Base-by-base conservation (phyloP, 2,329 filamentous ascomycete species). In the Ophiocordyceps sinensis region DNA sequence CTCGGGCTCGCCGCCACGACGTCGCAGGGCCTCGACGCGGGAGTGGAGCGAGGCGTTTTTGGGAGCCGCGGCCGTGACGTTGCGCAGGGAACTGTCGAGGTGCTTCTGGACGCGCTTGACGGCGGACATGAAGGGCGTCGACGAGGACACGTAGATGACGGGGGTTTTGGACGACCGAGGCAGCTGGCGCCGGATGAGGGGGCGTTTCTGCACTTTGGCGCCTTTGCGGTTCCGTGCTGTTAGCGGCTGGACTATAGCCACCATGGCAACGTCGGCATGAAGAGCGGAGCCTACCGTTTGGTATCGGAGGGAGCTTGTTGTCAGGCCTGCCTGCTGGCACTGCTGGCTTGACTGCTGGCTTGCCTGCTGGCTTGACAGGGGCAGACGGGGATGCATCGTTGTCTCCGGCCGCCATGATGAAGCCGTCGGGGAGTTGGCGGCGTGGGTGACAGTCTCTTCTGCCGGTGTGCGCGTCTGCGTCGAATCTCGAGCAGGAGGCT, bases 91-190 rank as follows among this genome's bases (percentile, higher is more conserved):
- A 31, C 70, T 65, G 36, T 73, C 64, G 4, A 87, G 73, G 2
- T 77, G 69, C 44, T 75, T 75, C 45, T 75, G 73, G 13, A 79
- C 71, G 39, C 81, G 77, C 51, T 76, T 77, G 12, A 84, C 69
- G 5, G 75, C 67, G 11, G 79, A 73, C 59, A 85, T 73, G 64
- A 85, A 83, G 7, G 79, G 77, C 0, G 80, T 77, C 31, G 66
- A 66, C 34, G 72, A 61, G 31, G 75, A 77, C 43, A 87, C 66
- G 62, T 85, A 85, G 57, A 87, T 66, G 45, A 73, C 55, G 37
- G 58, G 61, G 8, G 61, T 53, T 39, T 63, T 66, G 38, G 65
- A 63, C 17, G 67, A 64, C 13, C 58, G 53, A n/a, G 65, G 62
- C 11, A 58, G 52, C 41, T 64, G 63, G 7, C 52, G 59, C 45